Percentiles rank a stretch among this genome's conserved stretches.
Conservation (phyloP, 108 stramenopile genomes). For the Schizochytrium sp. region DNA sequence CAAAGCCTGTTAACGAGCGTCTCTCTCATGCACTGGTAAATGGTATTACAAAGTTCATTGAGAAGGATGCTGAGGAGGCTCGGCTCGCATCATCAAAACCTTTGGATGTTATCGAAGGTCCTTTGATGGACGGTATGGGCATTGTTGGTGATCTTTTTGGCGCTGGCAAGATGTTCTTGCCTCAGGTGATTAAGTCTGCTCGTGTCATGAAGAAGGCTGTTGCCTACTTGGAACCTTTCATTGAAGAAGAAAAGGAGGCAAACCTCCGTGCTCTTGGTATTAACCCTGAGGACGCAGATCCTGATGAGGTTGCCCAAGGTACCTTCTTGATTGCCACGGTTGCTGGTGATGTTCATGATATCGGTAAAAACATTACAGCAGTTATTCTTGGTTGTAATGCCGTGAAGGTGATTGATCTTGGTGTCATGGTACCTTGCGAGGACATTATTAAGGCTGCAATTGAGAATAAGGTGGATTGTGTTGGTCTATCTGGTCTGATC, state of each 20-base stretch:
- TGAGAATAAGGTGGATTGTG: conserved; percentile 93
- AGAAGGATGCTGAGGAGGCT: conserved; percentile 91
- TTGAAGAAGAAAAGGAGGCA: conserved; percentile 96
- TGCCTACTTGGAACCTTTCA: conserved; percentile 96
- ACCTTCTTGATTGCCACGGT: conserved; percentile 99
- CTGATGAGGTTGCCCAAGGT: conserved; percentile 90
- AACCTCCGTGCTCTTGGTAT: conserved; percentile 87
- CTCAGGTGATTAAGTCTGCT: conserved; percentile 99
- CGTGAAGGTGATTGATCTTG: conserved; percentile 99
- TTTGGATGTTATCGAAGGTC: conserved; percentile 98
- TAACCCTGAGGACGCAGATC: conserved; percentile 85
- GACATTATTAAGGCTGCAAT: conserved; percentile 90
- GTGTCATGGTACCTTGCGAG: conserved; percentile 98
- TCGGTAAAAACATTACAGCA: conserved; percentile 99
- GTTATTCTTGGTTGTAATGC: conserved; percentile 99
- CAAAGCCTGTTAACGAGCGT: conserved; percentile 86
- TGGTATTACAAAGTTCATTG: conserved; percentile 94
- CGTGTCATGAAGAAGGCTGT: conserved; percentile 99
- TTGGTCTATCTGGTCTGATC: conserved; percentile 98
- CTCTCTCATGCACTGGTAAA: conserved; percentile 95
- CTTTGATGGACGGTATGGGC: conserved; percentile 99
- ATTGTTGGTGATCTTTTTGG: conserved; percentile 99
- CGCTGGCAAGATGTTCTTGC: conserved; percentile 99
- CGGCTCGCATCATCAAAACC: conserved; percentile 79
- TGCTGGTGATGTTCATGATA: conserved; percentile 99